phyloP scores from a whole-genome alignment of 768 basidiomycete species.

The Tulasnella sp. region DNA sequence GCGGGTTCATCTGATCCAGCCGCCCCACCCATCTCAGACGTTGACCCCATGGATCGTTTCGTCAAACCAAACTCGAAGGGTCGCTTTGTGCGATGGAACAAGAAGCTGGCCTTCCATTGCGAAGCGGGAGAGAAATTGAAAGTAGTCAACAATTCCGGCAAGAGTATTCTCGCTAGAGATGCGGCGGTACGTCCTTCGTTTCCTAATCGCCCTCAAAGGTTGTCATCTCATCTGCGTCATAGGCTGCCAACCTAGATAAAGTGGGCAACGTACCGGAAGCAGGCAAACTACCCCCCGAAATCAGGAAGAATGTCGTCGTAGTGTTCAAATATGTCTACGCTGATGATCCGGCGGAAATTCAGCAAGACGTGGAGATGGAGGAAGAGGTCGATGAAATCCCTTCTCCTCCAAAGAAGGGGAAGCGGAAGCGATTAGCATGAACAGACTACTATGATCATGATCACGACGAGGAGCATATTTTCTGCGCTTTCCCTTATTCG shows the following conservation, averaged over 20 bases:
- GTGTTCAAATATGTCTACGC: constrained; percentile 28
- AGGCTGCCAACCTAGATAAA: constrained; percentile 23
- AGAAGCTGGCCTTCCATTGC: constrained; percentile 24
- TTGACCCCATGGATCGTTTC: constrained; percentile 1
- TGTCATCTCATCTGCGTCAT: not conserved
- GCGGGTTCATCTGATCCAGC: not conserved
- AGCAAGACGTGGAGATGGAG: constrained; percentile 6
- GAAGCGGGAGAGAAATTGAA: not conserved
- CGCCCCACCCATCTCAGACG: not conserved
- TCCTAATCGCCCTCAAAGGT: not conserved
- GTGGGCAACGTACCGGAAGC: constrained; percentile 26
- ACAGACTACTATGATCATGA: not conserved
- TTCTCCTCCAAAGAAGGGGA: constrained; percentile 7
- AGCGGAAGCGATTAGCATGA: constrained; percentile 20
- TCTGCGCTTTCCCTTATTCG: not conserved
- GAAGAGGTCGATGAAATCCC: not conserved
- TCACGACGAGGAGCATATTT: not conserved
- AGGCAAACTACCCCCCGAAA: not conserved
- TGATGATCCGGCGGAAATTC: constrained; percentile 6
- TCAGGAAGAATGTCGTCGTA: constrained; percentile 23
- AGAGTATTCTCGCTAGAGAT: constrained; percentile 16
- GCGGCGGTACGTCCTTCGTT: constrained; percentile 6
- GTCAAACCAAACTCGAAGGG: constrained; percentile 25
- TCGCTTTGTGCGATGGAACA: constrained; percentile 25
- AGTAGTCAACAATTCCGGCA: not conserved